Conservation (phyloP, 441 rosid species). For the Syzygium malaccense region DNA sequence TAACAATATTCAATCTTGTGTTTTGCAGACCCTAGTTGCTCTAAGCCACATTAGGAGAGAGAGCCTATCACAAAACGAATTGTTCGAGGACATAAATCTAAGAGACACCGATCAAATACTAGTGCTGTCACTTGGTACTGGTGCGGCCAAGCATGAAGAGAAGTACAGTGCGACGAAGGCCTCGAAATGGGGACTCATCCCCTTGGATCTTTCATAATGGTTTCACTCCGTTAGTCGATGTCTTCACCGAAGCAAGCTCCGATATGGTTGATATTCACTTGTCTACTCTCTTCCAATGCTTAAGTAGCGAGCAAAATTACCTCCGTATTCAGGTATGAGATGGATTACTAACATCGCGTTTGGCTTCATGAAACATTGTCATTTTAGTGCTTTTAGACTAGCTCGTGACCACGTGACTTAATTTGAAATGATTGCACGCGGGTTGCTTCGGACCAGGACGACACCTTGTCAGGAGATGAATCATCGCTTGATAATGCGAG, state of each 20-base stretch:
- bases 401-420: not conserved
- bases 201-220: constrained; percentile 10
- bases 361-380: not conserved
- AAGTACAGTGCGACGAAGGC: constrained; percentile 17
- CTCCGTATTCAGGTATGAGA: constrained; percentile 18
- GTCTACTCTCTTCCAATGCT: constrained; percentile 7
- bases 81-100: not conserved
- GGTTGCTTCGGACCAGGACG: constrained; percentile 5
- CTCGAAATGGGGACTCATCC: constrained; percentile 16
- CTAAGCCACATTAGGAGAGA: not conserved
- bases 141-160: constrained; percentile 13
- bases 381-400: not conserved
- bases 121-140: constrained; percentile 29
- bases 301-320: not conserved
- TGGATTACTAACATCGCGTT: not conserved
- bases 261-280: constrained; percentile 21
- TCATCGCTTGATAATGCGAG: constrained; percentile 16
- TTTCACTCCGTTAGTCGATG: constrained; percentile 10
- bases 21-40: not conserved
- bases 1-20: not conserved
- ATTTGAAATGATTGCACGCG: not conserved
- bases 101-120: constrained; percentile 6
- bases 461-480: constrained; percentile 3
- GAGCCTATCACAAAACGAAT: not conserved
- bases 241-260: constrained; percentile 6